phyloP scores from a whole-genome alignment of 345 rosid species.

The Hibiscus syriacus region DNA sequence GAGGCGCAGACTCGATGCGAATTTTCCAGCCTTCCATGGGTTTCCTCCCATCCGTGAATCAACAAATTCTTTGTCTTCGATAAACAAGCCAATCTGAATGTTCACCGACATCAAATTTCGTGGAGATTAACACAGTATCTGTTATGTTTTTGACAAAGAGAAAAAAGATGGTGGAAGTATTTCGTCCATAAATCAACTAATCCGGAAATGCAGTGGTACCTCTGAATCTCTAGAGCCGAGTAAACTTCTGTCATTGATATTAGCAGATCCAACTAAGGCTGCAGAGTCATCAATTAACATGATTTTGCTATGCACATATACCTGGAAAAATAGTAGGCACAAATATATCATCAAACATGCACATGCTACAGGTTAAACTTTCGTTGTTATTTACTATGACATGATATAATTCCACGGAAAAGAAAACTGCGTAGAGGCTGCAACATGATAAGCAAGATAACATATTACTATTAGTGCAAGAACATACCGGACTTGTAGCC shows the following conservation, averaged over 20 bases:
- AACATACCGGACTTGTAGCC: constrained; percentile 84
- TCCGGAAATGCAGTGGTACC: constrained; percentile 35
- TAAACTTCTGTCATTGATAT: constrained; percentile 89
- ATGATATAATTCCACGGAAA: not conserved
- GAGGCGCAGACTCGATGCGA: constrained; percentile 73
- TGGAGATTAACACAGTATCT: not conserved
- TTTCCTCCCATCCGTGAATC: constrained; percentile 97
- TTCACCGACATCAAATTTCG: constrained; percentile 6
- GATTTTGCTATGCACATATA: constrained; percentile 94
- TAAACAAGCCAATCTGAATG: too few species aligned
- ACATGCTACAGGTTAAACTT: constrained; percentile 1
- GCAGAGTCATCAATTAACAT: constrained; percentile 77
- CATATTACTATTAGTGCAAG: not conserved
- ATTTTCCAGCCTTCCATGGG: constrained; percentile 95
- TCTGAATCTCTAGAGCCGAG: constrained; percentile 98
- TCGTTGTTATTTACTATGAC: not conserved
- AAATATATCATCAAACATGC: not conserved
- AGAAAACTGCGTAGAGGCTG: not conserved
- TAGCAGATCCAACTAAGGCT: constrained; percentile 83
- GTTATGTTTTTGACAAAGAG: not conserved
- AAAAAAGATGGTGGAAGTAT: constrained; percentile 23
- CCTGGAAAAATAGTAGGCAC: constrained; percentile 30
- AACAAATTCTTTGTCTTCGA: too few species aligned
- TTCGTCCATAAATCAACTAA: not conserved
- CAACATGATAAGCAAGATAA: not conserved